Base-by-base conservation (phyloP, 2,329 filamentous ascomycete genomes). In the Aspergillus quadrilineatus region DNA sequence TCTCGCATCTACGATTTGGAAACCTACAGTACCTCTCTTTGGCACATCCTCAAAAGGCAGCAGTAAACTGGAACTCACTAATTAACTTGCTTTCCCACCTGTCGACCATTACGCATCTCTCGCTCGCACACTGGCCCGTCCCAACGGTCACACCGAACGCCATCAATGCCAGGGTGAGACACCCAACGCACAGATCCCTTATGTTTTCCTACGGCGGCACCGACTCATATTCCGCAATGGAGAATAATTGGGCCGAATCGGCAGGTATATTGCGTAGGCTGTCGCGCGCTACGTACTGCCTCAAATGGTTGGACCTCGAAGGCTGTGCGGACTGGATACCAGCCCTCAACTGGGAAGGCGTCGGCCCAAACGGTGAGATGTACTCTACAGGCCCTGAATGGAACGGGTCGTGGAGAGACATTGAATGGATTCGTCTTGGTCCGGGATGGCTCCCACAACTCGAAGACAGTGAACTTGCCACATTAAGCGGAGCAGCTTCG, bases 291-390 rank as follows among this genome's bases (percentile, higher is more conserved):
- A 82, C 83, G 0, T 82, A 85, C 61, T 83, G 82, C 44, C 73
- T 87, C 2, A 78, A 80, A 62, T 86, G 83, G 82, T 75, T 87
- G 1, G 85, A 87, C 62, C 71, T 87, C 1, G 82, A 85, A 66
- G 84, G 84, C 7, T 87, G 85, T 63, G 69, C 68, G 3, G 72
- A 75, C 22, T 87, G 85, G 85, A 64, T 81, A 32, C 72, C 75
- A 14, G 82, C 83, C 0, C 66, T 87, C 30, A 76, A 68, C 28
- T 82, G 77, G 75, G 70, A 68, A 9, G 68, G 69, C 5, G 56
- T 56, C 14, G 68, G 66, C 3, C 63, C 68, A 3, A 55, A 69
- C 28, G 70, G 69, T 3, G 59, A 67, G 14, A 56, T 64, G 7
- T 67, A 67, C n/a, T 46, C 60, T 8, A 58, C 68, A 5, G 72